Conservation (phyloP, 176 grass and related monocot species). For the Elymus sibiricus region DNA sequence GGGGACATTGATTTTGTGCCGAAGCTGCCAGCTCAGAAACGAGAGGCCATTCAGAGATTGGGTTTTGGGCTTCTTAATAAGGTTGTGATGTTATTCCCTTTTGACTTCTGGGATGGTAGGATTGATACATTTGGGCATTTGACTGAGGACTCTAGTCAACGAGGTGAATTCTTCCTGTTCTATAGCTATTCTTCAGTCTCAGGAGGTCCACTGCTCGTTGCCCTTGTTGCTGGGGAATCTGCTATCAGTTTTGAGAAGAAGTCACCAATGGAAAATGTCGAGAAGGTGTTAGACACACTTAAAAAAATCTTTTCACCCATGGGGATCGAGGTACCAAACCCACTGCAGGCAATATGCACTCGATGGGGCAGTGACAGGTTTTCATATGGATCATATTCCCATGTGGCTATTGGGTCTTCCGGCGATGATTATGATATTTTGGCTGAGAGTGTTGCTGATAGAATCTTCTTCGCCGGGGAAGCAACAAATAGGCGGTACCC, state of each 20-base stretch:
- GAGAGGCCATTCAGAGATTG: constrained; percentile 67
- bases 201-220: constrained; percentile 83
- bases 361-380: constrained; percentile 88
- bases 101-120: constrained; percentile 83
- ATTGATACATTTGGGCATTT: constrained; percentile 97
- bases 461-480: constrained; percentile 96
- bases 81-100: constrained; percentile 79
- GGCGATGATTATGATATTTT: constrained; percentile 98
- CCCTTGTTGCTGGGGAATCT: constrained; percentile 95
- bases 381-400: constrained; percentile 90
- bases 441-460: constrained; percentile 71
- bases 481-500: constrained; percentile 93
- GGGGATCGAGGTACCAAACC: constrained; percentile 84
- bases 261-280: constrained; percentile 56
- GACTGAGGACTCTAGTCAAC: constrained; percentile 61
- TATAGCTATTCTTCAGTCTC: constrained; percentile 96
- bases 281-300: constrained; percentile 72
- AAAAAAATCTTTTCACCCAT: constrained; percentile 81
- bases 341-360: constrained; percentile 87
- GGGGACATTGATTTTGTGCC: constrained; percentile 76
- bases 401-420: constrained; percentile 81
- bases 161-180: constrained; percentile 92
- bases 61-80: constrained; percentile 98
- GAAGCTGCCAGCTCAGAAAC: constrained; percentile 64
- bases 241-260: constrained; percentile 79